Conservation (phyloP, 2,329 filamentous ascomycete genomes). For the Talaromyces sp. region DNA sequence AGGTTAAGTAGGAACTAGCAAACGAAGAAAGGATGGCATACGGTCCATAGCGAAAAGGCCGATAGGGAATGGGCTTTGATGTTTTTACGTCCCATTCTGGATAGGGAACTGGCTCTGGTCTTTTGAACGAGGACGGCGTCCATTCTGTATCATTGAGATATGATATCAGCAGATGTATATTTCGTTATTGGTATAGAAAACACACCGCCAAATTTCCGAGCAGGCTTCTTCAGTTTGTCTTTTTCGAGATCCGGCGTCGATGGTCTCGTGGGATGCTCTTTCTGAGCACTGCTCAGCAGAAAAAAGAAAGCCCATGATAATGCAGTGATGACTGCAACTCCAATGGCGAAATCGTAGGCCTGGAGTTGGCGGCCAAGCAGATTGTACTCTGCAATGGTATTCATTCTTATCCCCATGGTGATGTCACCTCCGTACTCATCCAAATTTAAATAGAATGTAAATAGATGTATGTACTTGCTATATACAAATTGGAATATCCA, state of each 20-base stretch:
- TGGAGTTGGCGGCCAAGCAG: not conserved
- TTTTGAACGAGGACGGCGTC: conserved; percentile 53
- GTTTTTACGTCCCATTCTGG: conserved; percentile 61
- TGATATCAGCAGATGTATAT: not conserved
- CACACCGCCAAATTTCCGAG: conserved; percentile 44
- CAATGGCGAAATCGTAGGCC: not conserved
- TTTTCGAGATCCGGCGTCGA: conserved; percentile 44
- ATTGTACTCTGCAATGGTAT: not conserved
- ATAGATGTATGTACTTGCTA: not conserved
- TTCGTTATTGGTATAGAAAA: not conserved
- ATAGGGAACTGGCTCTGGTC: conserved; percentile 58
- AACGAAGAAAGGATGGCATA: no score
- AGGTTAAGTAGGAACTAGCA: no score
- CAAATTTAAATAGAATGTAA: no score
- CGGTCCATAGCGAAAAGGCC: conserved; percentile 72
- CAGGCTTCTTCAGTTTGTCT: conserved; percentile 24
- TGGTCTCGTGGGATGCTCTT: conserved; percentile 9
- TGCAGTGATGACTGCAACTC: not conserved
- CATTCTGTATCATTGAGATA: conserved; percentile 42
- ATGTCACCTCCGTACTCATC: not conserved
- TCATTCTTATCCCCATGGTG: not conserved
- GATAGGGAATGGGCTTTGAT: conserved; percentile 71
- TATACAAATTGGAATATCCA: not conserved
- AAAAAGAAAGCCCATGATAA: not conserved
- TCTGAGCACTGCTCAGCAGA: not conserved